Percentiles rank a stretch among this genome's conserved stretches.
Evolutionary conservation across 345 rosid species (phyloP).

Genomic region (Excoecaria agallocha): DNA sequence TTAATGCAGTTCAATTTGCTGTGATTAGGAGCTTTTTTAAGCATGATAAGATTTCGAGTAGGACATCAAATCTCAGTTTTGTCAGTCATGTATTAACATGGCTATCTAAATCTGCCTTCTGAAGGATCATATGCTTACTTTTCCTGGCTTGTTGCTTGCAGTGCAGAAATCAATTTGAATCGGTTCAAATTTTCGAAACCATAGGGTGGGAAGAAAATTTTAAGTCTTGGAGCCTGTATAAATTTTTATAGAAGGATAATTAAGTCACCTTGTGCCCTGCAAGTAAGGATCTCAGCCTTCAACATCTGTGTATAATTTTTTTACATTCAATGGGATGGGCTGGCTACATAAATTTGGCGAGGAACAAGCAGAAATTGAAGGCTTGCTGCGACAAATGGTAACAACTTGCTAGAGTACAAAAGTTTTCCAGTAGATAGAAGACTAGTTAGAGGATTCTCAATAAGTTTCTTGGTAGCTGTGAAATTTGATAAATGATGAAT

Average conservation of each 20-base stretch:
- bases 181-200: background rate
- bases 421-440: background rate
- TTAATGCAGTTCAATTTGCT: background rate
- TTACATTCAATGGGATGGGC: background rate
- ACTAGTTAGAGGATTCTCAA: background rate
- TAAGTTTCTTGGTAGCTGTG: background rate
- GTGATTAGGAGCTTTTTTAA: background rate
- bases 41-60: background rate
- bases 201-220: background rate
- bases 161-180: background rate
- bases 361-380: background rate
- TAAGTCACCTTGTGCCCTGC: background rate
- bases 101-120: background rate
- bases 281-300: background rate
- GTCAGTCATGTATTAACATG: background rate
- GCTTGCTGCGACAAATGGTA: too few relatives aligned
- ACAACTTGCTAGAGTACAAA: too few relatives aligned
- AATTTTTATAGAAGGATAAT: too few relatives aligned
- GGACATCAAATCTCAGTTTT: too few relatives aligned
- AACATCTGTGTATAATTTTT: background rate
- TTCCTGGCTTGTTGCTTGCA: background rate
- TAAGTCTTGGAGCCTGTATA: background rate
- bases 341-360: background rate
- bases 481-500: background rate
- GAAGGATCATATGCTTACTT: background rate